These are phyloP conservation scores for Exophiala viscosa DNA, from an alignment of 2,329 filamentous ascomycete genomes.

Conservation along the genomic window DNA sequence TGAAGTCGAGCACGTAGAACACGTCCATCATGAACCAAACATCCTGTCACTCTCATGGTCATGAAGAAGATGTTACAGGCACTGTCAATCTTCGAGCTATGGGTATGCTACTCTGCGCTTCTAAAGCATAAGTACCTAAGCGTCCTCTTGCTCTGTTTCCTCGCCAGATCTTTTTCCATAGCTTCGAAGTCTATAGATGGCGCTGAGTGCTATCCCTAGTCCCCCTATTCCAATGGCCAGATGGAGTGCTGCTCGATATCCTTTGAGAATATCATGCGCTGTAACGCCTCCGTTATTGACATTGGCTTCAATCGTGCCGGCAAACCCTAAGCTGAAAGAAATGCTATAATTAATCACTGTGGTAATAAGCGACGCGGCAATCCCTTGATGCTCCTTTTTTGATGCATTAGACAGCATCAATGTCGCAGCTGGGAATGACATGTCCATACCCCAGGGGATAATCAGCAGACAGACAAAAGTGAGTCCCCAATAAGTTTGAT, in stretches of 20 bases:
- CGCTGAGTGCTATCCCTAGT: too few species aligned
- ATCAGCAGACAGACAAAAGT: slow-evolving; percentile 32
- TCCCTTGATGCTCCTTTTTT: slow-evolving; percentile 46
- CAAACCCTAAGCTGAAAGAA: slow-evolving; percentile 62
- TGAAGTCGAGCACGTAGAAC: neutral
- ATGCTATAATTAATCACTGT: slow-evolving; percentile 68
- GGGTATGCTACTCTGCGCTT: neutral
- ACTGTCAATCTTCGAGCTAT: too few species aligned
- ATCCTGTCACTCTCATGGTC: neutral
- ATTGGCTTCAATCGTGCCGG: slow-evolving; percentile 58
- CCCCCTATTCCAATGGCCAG: slow-evolving; percentile 37
- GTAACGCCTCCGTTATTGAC: slow-evolving; percentile 43
- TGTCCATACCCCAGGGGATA: slow-evolving; percentile 47
- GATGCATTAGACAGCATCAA: slow-evolving; percentile 57
- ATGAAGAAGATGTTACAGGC: too few species aligned
- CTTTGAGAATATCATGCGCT: slow-evolving; percentile 33
- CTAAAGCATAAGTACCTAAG: too few species aligned
- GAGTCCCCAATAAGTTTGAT: slow-evolving; percentile 44
- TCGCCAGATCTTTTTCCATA: too few species aligned
- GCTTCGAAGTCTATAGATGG: too few species aligned
- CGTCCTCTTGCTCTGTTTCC: too few species aligned
- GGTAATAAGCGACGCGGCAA: slow-evolving; percentile 55
- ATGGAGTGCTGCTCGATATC: slow-evolving; percentile 42
- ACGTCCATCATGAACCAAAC: neutral
- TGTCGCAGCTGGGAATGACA: slow-evolving; percentile 61